phyloP scores from a whole-genome alignment of 2,329 filamentous ascomycete species.

The Reticulascus tulasneorum region DNA sequence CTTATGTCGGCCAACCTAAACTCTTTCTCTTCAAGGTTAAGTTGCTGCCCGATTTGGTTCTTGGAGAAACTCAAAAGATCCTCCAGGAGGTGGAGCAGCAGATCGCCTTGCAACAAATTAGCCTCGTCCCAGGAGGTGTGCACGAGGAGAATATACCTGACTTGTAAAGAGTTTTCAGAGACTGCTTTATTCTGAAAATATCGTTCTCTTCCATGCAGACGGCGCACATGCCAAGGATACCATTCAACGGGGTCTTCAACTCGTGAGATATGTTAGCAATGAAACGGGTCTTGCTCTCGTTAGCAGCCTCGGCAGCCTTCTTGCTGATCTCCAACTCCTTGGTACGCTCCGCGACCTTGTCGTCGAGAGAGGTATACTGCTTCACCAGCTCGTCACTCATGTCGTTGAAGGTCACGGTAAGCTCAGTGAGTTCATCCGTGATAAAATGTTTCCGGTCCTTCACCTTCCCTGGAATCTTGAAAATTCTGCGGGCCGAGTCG shows the following conservation, averaged over 20 bases:
- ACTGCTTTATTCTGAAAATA: conserved; percentile 71
- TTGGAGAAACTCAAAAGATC: conserved; percentile 92
- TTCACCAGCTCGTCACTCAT: conserved; percentile 89
- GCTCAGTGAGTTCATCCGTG: conserved; percentile 80
- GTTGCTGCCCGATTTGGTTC: conserved; percentile 84
- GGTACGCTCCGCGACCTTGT: conserved; percentile 79
- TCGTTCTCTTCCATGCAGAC: conserved; percentile 92
- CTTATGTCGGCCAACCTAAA: conserved; percentile 81
- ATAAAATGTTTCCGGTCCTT: conserved; percentile 70
- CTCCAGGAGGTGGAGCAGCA: conserved; percentile 80
- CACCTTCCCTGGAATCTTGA: conserved; percentile 83
- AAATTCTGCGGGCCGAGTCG: conserved; percentile 49
- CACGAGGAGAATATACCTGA: conserved; percentile 44
- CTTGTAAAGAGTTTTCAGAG: conserved; percentile 83
- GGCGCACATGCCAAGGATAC: conserved; percentile 89
- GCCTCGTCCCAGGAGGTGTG: background rate
- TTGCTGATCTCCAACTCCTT: conserved; percentile 84
- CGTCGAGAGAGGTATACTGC: conserved; percentile 80
- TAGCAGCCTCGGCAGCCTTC: conserved; percentile 88
- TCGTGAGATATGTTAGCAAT: conserved; percentile 90
- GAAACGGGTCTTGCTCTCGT: conserved; percentile 95
- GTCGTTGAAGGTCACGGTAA: conserved; percentile 83
- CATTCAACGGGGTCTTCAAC: conserved; percentile 91
- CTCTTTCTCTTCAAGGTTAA: conserved; percentile 78
- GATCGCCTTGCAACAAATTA: conserved; percentile 46